Evolutionary conservation across 2,329 filamentous ascomycete species (phyloP), one percentile per base, ranked within the genome.

Genomic region (Arthrobotrys pseudoclavata): DNA sequence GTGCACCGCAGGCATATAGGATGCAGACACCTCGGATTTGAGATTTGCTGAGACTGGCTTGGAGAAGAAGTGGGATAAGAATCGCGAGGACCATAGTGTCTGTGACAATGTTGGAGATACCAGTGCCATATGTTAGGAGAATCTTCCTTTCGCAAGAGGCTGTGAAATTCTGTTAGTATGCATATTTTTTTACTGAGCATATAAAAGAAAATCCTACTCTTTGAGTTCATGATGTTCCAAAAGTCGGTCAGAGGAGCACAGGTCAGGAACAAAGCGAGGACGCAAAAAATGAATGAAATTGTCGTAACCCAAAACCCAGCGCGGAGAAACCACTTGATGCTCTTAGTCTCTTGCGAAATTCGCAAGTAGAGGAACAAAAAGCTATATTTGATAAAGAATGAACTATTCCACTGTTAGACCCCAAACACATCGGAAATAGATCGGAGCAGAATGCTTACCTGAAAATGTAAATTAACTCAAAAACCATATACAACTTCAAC

Each of bases 261-360:
- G 53, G 82, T 82, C 34, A 83, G 79, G 31, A 83, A 81, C 53
- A 83, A 81, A 24, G 82, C 80, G 24, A 83, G 68, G 4, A 83
- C 81, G 29, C 82, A 82, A 9, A 81, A 40, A 12, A 82, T 79
- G 75, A 83, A 83, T 29, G 82, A 80, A 64, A 81, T 70, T 12
- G 81, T 81, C 42, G 82, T 83, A 24, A 83, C 50, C 29, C 80
- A 70, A 68, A 83, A 82, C 29, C 79, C 81, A 40, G 76, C 71
- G 15, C 79, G 76, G 45, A 81, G 76, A 57, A 80, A 81, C 26
- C 80, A 66, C 29, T 75, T 80, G 64, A 81, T 81, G 26, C 74
- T 67, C 66, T 79, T 80, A 7, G 80, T 81, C 50, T 81, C 79
- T 70, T 76, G 80, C 71, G 80, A 80, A 45, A 81, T 79, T 62